Evolutionary conservation across 805 yeast genomes (phyloP).

Genomic region (Candida saitoana): DNA sequence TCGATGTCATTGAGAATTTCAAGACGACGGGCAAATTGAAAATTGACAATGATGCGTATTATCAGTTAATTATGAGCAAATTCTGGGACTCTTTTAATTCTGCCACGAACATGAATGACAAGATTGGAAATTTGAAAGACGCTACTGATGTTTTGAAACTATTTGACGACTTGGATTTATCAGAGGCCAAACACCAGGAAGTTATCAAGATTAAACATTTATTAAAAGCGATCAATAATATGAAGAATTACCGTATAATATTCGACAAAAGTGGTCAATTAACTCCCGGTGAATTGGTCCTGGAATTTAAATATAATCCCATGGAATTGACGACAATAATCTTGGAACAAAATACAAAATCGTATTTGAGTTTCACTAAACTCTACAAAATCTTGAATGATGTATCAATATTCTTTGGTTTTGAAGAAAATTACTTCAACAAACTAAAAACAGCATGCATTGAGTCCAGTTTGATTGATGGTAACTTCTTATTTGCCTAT

Average conservation of each 20-base stretch:
- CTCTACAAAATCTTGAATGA: constrained; percentile 39
- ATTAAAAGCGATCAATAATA: constrained; percentile 29
- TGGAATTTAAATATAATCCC: constrained; percentile 21
- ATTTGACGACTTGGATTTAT: constrained; percentile 15
- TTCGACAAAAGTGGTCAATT: constrained; percentile 30
- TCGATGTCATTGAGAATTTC: constrained; percentile 18
- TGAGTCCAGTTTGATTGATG: constrained; percentile 60
- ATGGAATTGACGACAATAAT: constrained; percentile 36
- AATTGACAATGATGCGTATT: constrained; percentile 11
- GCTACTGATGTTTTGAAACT: constrained; percentile 23
- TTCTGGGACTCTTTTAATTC: constrained; percentile 33
- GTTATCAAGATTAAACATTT: constrained; percentile 28
- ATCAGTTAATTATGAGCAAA: constrained; percentile 18
- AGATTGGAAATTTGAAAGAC: constrained; percentile 24
- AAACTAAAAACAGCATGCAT: constrained; percentile 49
- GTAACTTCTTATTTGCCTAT: constrained; percentile 59
- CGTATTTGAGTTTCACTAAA: constrained; percentile 44
- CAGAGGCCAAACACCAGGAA: constrained; percentile 3
- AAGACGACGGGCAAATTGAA: constrained; percentile 9
- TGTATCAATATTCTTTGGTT: constrained; percentile 37
- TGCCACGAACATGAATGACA: constrained; percentile 31
- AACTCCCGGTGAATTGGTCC: constrained; percentile 36
- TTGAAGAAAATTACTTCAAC: constrained; percentile 17
- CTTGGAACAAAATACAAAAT: constrained; percentile 50
- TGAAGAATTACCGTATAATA: constrained; percentile 33